Evolutionary conservation across 2,329 filamentous ascomycete genomes (phyloP), one percentile per base, ranked within the genome.

Genomic region (Pyrenophora teres): DNA sequence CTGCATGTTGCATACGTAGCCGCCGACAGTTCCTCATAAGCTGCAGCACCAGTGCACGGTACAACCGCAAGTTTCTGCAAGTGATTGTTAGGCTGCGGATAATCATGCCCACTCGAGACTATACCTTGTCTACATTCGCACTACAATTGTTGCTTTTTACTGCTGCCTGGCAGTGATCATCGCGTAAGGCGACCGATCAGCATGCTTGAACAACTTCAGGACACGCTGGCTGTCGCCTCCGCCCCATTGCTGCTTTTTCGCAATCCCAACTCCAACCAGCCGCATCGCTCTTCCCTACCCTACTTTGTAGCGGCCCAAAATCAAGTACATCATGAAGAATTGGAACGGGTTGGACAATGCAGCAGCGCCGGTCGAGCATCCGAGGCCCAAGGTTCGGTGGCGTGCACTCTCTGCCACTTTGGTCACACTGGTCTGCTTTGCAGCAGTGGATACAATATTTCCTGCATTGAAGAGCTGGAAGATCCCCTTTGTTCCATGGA

Each of bases 1-100:
- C 50, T 56, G 62, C 62, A 64, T 61, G 30, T 27, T 50, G 56
- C 62, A 52, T 64, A 63, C 57, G 52, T 65, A 66, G 52, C 60
- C 63, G 63, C 63, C 44, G 55, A 52, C 48, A 53, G 40, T 38
- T 51, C 36, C 38, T 53, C 32, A 38, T 50, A 44, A 49, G 56
- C 56, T 65, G 62, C 62, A 64, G 54, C 41, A 33, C 30, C 38
- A 39, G 38, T 39, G 41, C 53, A 50, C 42, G 39, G 27, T 30
- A 46, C 40, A 44, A 46, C 53, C 52, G 58, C 59, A 60, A 46
- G 50, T 27, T 27, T 42, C 60, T 63, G 63, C 61, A 61, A 56
- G 54, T 42, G 53, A 50, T 60, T 33, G 54, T 42, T 50, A 18
- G 31, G 9, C 3, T 44, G 42, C 38, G 35, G 42, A 42, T 41